Conservation (phyloP, 257 asterid species). For the Verbascum thapsus region DNA sequence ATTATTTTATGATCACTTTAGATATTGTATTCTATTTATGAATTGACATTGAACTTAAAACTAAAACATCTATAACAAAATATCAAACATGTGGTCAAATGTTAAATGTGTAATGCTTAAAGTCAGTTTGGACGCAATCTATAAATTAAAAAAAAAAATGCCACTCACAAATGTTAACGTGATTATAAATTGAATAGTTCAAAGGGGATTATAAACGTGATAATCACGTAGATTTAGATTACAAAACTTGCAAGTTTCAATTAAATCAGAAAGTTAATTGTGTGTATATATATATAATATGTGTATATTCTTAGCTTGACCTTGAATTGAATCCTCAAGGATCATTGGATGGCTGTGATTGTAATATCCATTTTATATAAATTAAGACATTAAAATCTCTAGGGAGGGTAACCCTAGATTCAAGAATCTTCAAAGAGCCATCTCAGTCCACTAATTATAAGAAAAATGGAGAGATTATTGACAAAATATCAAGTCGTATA, state of each 20-base stretch:
- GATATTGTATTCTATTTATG: no score
- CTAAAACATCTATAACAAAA: no score
- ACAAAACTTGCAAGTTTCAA: constrained; percentile 10
- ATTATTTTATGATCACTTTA: no score
- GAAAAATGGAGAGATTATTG: no score
- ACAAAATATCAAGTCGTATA: no score
- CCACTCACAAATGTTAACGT: no score
- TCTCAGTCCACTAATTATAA: not conserved
- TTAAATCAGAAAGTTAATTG: not conserved
- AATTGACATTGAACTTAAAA: no score
- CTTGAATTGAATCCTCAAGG: not conserved
- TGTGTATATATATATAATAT: not conserved
- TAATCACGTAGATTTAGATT: not conserved
- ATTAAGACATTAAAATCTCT: not conserved
- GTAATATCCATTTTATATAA: not conserved
- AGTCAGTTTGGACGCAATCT: no score
- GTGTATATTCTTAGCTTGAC: not conserved
- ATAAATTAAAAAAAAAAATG: no score
- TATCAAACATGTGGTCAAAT: no score
- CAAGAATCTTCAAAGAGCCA: constrained; percentile 12
- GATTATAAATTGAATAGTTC: constrained; percentile 15
- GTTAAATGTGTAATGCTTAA: no score
- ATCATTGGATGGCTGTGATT: not conserved
- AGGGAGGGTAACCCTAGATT: constrained; percentile 10
- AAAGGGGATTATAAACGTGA: not conserved